These are phyloP conservation scores for Daldinia bambusicola DNA, from an alignment of 495 filamentous ascomycete genomes.

Conservation along the genomic window DNA sequence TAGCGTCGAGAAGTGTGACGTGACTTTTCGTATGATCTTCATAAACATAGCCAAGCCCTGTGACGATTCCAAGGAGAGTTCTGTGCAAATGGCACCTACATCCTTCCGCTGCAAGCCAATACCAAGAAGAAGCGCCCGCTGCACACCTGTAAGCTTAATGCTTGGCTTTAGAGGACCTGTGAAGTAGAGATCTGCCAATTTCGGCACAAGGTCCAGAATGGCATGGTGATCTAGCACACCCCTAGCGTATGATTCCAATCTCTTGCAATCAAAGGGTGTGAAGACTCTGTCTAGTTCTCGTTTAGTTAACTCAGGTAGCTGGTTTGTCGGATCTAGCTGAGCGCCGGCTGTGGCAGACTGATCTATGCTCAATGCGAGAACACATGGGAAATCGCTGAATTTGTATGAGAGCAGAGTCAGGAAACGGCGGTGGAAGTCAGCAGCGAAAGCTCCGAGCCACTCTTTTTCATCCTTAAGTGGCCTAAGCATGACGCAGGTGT, in stretches of 20 bases:
- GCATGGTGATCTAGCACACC: conserved; percentile 98
- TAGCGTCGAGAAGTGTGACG: conserved; percentile 76
- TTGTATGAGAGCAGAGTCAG: conserved; percentile 87
- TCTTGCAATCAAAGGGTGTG: conserved; percentile 93
- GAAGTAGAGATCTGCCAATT: conserved; percentile 84
- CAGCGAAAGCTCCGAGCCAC: conserved; percentile 90
- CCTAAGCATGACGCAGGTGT: conserved; percentile 96
- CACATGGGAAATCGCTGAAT: conserved; percentile 85
- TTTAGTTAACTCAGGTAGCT: conserved; percentile 69
- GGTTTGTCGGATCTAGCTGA: conserved; percentile 63
- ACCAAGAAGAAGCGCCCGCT: conserved; percentile 85
- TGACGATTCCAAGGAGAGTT: conserved; percentile 75
- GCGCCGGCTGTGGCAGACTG: conserved; percentile 83
- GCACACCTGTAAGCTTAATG: conserved; percentile 78
- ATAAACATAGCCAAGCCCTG: conserved; percentile 97
- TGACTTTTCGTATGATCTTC: conserved; percentile 90
- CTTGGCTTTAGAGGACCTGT: conserved; percentile 71
- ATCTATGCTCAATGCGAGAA: conserved; percentile 86
- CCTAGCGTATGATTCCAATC: conserved; percentile 93
- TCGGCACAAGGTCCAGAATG: conserved; percentile 91
- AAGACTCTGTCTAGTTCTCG: conserved; percentile 75
- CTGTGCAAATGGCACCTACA: conserved; percentile 81
- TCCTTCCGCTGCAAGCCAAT: conserved; percentile 90
- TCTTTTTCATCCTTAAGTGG: conserved; percentile 74
- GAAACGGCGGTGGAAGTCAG: conserved; percentile 94